Evolutionary conservation across 2,329 filamentous ascomycete genomes (phyloP).

Genomic region (Aurifilum marmelostoma): DNA sequence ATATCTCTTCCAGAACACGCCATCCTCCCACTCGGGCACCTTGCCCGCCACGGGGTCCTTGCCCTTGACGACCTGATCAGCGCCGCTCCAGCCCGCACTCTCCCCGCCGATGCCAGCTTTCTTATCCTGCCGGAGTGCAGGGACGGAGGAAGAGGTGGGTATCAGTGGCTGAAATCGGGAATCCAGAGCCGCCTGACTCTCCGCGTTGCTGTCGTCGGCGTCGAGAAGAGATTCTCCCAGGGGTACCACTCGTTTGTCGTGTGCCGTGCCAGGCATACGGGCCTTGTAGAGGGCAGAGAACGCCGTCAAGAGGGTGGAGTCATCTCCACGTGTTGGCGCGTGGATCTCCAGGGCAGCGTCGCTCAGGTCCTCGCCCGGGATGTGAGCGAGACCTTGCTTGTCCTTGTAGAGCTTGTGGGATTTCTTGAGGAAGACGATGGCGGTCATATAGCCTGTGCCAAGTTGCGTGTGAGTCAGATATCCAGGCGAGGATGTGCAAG

Average conservation of each 20-base stretch:
- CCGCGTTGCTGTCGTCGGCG: not conserved
- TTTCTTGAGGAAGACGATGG: conserved; percentile 43
- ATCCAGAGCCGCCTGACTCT: not conserved
- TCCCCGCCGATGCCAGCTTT: not conserved
- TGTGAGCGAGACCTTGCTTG: conserved; percentile 5
- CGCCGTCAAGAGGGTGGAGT: no score
- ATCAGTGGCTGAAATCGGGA: not conserved
- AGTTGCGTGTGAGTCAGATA: not conserved
- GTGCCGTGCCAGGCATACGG: not conserved
- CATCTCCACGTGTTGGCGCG: not conserved
- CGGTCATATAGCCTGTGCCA: conserved; percentile 46
- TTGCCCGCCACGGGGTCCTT: not conserved
- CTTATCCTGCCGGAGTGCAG: not conserved
- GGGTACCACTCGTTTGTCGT: not conserved
- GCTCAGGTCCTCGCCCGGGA: conserved; percentile 4
- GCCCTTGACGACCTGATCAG: not conserved
- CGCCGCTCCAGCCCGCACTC: not conserved
- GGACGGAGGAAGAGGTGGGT: not conserved
- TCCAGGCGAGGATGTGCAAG: no score
- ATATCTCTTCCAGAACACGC: conserved; percentile 29
- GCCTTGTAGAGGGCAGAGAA: not conserved
- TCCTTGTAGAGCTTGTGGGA: conserved; percentile 26
- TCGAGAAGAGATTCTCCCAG: not conserved
- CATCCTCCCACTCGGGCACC: conserved; percentile 31
- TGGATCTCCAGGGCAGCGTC: not conserved